phyloP scores from a whole-genome alignment of 2,329 filamentous ascomycete genomes.

The Penicillium sp. region DNA sequence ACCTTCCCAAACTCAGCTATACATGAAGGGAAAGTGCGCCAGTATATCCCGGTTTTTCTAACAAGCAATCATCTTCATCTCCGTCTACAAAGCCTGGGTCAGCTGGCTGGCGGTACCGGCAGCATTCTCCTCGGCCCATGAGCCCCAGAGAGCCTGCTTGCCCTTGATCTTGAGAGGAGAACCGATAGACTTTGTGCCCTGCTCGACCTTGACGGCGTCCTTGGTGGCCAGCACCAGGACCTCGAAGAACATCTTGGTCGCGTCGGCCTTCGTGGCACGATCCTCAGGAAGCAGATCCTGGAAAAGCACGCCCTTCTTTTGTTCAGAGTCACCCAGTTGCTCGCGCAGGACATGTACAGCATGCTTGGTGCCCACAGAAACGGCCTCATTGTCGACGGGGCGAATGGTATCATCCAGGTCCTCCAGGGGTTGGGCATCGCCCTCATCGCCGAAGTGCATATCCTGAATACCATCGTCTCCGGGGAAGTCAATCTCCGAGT shows the following conservation, averaged over 20 bases:
- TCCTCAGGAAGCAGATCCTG: conserved; percentile 83
- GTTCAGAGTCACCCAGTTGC: conserved; percentile 66
- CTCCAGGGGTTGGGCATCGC: conserved; percentile 48
- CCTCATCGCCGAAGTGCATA: conserved; percentile 46
- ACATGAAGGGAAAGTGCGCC: conserved; percentile 24
- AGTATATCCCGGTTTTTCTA: conserved; percentile 12
- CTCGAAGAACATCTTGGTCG: conserved; percentile 99
- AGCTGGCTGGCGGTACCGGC: conserved; percentile 43
- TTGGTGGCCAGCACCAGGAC: conserved; percentile 93
- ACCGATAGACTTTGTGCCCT: conserved; percentile 67
- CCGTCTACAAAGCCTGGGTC: conserved; percentile 26
- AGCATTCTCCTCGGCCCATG: conserved; percentile 74
- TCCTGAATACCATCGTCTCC: conserved; percentile 51
- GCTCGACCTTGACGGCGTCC: conserved; percentile 95
- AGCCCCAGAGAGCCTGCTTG: conserved; percentile 94
- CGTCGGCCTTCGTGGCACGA: conserved; percentile 77
- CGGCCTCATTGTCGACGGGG: conserved; percentile 75
- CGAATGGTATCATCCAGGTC: conserved; percentile 79
- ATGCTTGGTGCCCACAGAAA: conserved; percentile 88
- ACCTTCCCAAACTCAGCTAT: conserved; percentile 23
- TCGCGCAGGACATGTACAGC: conserved; percentile 92
- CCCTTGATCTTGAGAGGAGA: conserved; percentile 76
- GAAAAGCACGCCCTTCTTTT: conserved; percentile 78
- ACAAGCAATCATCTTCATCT: neutral
- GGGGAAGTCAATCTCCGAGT: conserved; percentile 62